Base-by-base conservation (phyloP, 2,329 filamentous ascomycete species). In the Fusarium pseudonygamai region DNA sequence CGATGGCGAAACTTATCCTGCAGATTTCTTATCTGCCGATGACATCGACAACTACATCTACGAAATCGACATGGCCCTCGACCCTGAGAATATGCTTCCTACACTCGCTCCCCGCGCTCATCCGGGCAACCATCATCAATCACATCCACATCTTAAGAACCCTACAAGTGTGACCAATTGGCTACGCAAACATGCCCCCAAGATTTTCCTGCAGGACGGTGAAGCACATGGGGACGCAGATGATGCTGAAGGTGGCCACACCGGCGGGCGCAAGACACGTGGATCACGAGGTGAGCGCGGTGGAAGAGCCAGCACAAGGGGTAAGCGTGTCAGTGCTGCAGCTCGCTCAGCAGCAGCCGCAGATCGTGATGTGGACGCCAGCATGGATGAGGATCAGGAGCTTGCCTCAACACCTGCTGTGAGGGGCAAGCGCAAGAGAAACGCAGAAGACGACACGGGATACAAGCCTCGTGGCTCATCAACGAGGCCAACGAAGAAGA, bases 81-180 rank as follows among this genome's bases (percentile, higher is more conserved):
- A 85, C 18, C 79, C 83, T 68, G 79, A 87, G 26, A 76, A n/a
- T 81, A 82, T 30, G 53, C 77, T 88, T 68, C 82, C 85, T 28
- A 85, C 86, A 10, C 83, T 90, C 43, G 89, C 89, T 16, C 87
- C 89, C 10, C 83, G 85, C 46, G 83, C 83, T 71, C 76, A 83
- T 37, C 79, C 81, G 24, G 80, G 80, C 60, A 78, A 79, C 30
- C 79, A 80, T 65, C 82, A 79, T 61, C 82, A 80, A 75, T 78
- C 82, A 52, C 78, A 85, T 82, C 76, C 83, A 78, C 74, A 83
- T 49, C 80, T 86, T 46, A 85, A 86, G 76, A 98, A 98, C 80
- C 95, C 95, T 0, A 93, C 94, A 46, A 97, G 93, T 67, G 95
- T 97, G 7, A 97, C 97, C 84, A 98, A 97, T 82, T 99, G 96